Base-by-base conservation (phyloP, 2,329 filamentous ascomycete species). In the Colletotrichum aenigma region DNA sequence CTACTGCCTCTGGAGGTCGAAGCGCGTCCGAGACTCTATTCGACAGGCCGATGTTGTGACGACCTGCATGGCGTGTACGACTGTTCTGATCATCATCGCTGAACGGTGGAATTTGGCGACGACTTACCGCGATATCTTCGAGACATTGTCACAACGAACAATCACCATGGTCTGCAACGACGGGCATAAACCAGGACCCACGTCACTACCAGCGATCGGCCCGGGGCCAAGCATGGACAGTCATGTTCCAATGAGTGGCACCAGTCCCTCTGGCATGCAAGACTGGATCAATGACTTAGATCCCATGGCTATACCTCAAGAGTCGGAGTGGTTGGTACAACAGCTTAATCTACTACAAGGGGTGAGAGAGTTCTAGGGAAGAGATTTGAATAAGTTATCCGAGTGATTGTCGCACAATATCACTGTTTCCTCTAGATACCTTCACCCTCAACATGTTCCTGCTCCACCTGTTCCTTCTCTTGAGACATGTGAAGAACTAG, bases 41-140 rank as follows among this genome's bases (percentile, higher is more conserved):
- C 38, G 72, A 2, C 61, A 66, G 61, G 55, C 68, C 5, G 56
- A 80, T 9, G 80, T 84, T 1, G 79, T 81, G 58, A 81, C 78
- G 24, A 84, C 83, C 0, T 84, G 82, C 72, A 83, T 81, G 78
- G 83, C 82, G 3, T 85, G 84, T 75, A 83, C 78, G 30, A 83
- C 79, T 2, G 81, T 82, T 2, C 79, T 85, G 8, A 79, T 83
- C 38, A 83, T 85, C 55, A 83, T 85, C 12, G 82, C 83, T 6
- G 81, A 84, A 66, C 72, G 83, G 18, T 84, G 82, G 83, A 81
- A 70, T n/a, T 67, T 79, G 24, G 83, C 83, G 0, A 79, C 80
- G 1, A 70, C 82, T 0, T 85, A 84, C 74, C 78, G 83, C 6
- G 82, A 85, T 61, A 82, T 83, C 0, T 83, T 83, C 32, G 81